phyloP scores from a whole-genome alignment of 2,329 filamentous ascomycete species.

The Teratosphaeria zuluensis region DNA sequence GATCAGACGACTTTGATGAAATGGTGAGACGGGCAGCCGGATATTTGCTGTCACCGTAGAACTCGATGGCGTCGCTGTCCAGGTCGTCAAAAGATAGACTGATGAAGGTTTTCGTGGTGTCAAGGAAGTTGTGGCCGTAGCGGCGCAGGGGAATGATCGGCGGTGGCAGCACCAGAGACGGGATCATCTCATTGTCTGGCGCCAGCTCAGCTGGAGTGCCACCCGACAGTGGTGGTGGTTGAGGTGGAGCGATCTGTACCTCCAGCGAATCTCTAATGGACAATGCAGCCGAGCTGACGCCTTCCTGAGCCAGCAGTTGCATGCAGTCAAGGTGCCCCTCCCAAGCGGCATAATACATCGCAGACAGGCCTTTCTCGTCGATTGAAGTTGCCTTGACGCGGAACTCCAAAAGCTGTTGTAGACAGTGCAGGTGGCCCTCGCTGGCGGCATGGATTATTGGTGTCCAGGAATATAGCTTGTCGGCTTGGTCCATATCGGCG shows the following conservation, averaged over 20 bases:
- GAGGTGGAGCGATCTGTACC: constrained; percentile 26
- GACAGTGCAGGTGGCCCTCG: constrained; percentile 84
- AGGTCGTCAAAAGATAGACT: constrained; percentile 80
- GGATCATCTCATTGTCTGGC: constrained; percentile 73
- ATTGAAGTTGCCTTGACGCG: constrained; percentile 68
- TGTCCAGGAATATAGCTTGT: constrained; percentile 97
- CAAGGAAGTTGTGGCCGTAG: constrained; percentile 96
- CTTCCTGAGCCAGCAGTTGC: constrained; percentile 62
- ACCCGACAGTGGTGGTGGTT: constrained; percentile 47
- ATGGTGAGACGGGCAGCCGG: constrained; percentile 91
- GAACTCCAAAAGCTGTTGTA: constrained; percentile 70
- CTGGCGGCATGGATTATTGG: constrained; percentile 92
- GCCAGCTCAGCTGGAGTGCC: constrained; percentile 12
- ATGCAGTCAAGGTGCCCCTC: constrained; percentile 94
- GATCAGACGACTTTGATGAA: constrained; percentile 88
- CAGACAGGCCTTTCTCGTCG: constrained; percentile 86
- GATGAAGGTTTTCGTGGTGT: constrained; percentile 84
- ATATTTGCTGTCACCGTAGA: constrained; percentile 95
- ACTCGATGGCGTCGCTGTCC: constrained; percentile 68
- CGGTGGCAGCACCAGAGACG: constrained; percentile 80
- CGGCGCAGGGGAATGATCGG: constrained; percentile 90
- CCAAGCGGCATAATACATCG: constrained; percentile 98
- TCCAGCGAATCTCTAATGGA: constrained; percentile 10
- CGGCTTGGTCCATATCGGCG: constrained; percentile 80
- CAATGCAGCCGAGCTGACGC: constrained; percentile 9